A percentile compares a stretch with the other conserved stretches of the same genome.
Evolutionary conservation across 441 rosid species (phyloP).

Genomic region (Gossypium schwendimanii): DNA sequence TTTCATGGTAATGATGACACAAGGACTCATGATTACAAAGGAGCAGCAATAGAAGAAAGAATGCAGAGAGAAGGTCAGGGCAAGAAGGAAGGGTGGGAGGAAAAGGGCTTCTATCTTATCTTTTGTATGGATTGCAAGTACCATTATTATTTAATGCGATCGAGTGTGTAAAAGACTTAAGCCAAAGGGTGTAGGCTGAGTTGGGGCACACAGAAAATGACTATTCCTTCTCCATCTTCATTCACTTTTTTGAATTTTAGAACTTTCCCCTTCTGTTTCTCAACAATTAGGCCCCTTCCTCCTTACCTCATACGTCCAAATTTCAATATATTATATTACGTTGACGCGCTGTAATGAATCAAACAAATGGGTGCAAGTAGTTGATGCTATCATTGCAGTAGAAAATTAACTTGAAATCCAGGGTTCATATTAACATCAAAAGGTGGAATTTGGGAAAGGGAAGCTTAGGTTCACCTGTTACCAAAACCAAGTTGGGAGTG

Average conservation of each 20-base stretch:
- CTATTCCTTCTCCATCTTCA: slow-evolving; percentile 2
- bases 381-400: slow-evolving; percentile 8
- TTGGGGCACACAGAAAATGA: slow-evolving; percentile 22
- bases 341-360: neutral
- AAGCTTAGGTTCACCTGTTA: neutral
- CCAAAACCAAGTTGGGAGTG: no score
- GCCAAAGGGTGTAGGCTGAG: slow-evolving; percentile 8
- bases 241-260: neutral
- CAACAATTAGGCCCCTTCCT: neutral
- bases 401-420: neutral
- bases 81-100: neutral
- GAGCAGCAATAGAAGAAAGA: slow-evolving; percentile 36
- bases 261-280: slow-evolving; percentile 10
- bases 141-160: neutral
- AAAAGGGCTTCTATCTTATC: neutral
- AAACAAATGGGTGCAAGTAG: neutral
- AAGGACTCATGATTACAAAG: slow-evolving; percentile 57
- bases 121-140: slow-evolving; percentile 3
- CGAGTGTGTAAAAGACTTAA: neutral
- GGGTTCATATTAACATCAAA: no score
- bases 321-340: neutral
- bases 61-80: slow-evolving; percentile 17
- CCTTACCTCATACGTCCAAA: neutral
- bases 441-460: neutral
- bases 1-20: slow-evolving; percentile 58